Base-by-base conservation (phyloP, 768 basidiomycete species). In the Podaxis sp. region DNA sequence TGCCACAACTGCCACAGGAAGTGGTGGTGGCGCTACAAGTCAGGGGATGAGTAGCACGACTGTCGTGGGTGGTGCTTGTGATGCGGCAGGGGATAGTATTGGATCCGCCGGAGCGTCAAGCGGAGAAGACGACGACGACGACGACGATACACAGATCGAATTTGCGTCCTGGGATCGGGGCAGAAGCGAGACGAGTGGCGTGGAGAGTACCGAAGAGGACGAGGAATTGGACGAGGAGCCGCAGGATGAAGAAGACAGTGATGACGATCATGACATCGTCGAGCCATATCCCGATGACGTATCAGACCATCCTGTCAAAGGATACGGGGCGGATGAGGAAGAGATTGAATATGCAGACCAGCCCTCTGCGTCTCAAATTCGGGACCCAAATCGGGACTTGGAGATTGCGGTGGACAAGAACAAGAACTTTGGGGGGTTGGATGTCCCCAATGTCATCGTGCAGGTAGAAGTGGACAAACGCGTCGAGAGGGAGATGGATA, bases 401-500 rank as follows among this genome's bases (percentile, higher is more conserved):
- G 19, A 19, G 40, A 33, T 11, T 12, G 22, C 19, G 24, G 24
- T 25, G 4, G 19, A 24, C 41, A 25, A 50, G 19, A 15, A 9
- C 22, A 17, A 46, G 43, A 27, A 19, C 24, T 50, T 12, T 8
- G 49, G 47, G 46, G 19, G 15, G 13, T 6, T 9, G 19, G 41
- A 11, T 9, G 12, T 55, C 19, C 52, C 60, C 11, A 61, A 27
- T 17, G 52, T 61, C 25, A 37, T 61, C 22, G 52, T 61, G 5
- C 60, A 61, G 37, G 29, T 61, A 13, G 53, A 43, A 25, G 53
- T 61, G 4, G 60, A 55, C 37, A 61, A 61, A 25, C 60, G 60
- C 41, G 46, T 61, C 22, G 60, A 61, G 22, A 55, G 7, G 4
- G 43, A 61, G 29, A 50, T 15, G 22, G 36, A 36, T 9, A 29